Percentiles rank a stretch among this genome's conserved stretches.
These are phyloP conservation scores for Pseudogymnoascus sp. DNA, from an alignment of 2,329 filamentous ascomycete genomes.

Conservation along the genomic window DNA sequence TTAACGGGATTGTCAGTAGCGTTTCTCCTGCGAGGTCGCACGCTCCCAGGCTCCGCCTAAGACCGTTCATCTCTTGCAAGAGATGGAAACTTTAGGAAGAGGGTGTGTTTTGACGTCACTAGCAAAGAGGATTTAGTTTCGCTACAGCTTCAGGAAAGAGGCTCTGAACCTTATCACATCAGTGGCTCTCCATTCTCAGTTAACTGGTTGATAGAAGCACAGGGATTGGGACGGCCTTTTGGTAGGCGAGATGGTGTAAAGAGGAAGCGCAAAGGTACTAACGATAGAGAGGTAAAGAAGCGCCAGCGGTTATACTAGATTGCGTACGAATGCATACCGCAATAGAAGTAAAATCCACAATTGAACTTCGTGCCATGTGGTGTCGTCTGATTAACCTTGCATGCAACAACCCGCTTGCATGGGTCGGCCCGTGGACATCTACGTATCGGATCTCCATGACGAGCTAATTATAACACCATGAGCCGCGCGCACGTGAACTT, in stretches of 20 bases:
- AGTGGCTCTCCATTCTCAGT: constrained; percentile 17
- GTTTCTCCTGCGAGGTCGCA: constrained; percentile 18
- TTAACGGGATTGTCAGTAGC: constrained; percentile 16
- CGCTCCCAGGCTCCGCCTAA: constrained; percentile 15
- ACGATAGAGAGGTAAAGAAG: constrained; percentile 13
- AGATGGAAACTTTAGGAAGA: constrained; percentile 21
- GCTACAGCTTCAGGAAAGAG: constrained; percentile 14
- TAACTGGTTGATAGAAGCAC: constrained; percentile 12
- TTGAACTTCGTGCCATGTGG: not conserved
- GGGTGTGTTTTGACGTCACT: constrained; percentile 15
- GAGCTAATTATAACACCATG: no score
- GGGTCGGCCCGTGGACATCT: no score
- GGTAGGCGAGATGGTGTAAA: constrained; percentile 12
- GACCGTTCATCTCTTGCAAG: constrained; percentile 17
- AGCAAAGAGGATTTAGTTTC: constrained; percentile 14
- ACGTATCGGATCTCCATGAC: no score
- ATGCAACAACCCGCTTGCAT: not conserved
- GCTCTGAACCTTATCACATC: constrained; percentile 10
- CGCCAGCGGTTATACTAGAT: constrained; percentile 11
- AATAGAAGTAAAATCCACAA: not conserved
- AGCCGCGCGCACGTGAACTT: no score
- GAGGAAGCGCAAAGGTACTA: constrained; percentile 15
- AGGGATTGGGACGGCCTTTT: constrained; percentile 14
- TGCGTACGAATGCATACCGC: not conserved
- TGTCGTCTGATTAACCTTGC: not conserved